A percentile compares a stretch with the other conserved stretches of the same genome.
Conservation (phyloP, 2,329 filamentous ascomycete species). For the Cadophora gregata region DNA sequence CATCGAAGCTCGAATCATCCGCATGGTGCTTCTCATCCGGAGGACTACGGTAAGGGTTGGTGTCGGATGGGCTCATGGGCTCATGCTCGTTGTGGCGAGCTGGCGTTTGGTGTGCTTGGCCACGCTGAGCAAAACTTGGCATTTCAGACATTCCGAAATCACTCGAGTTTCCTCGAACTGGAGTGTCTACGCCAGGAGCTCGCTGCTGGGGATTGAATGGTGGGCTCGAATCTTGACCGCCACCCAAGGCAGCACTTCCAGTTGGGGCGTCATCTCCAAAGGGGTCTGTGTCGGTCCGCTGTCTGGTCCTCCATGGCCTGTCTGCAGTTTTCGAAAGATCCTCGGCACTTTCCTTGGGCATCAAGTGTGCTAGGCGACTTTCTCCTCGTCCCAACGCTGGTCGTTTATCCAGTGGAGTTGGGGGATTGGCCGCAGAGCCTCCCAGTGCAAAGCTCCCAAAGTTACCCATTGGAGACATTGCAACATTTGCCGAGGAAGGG, state of each 20-base stretch:
- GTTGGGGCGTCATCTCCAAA: conserved; percentile 70
- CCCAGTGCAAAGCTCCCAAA: conserved; percentile 89
- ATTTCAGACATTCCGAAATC: conserved; percentile 69
- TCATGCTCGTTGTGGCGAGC: conserved; percentile 61
- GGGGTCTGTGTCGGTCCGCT: conserved; percentile 76
- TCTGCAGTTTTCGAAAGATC: conserved; percentile 61
- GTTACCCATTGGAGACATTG: conserved; percentile 76
- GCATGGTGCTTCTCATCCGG: conserved; percentile 70
- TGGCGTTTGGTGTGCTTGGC: conserved; percentile 49
- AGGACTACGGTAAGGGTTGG: conserved; percentile 95
- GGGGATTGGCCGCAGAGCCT: conserved; percentile 55
- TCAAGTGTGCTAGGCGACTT: conserved; percentile 84
- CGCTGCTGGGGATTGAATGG: conserved; percentile 51
- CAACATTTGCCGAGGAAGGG: conserved; percentile 56
- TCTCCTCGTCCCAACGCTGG: conserved; percentile 72
- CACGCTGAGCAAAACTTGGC: conserved; percentile 56
- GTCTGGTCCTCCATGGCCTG: conserved; percentile 64
- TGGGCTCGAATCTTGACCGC: conserved; percentile 72
- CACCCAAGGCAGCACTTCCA: conserved; percentile 76
- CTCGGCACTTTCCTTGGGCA: conserved; percentile 78
- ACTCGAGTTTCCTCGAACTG: conserved; percentile 49
- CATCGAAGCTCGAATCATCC: conserved; percentile 48
- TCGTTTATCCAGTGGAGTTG: conserved; percentile 73
- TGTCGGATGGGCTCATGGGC: conserved; percentile 88
- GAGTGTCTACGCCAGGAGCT: conserved; percentile 52